Percentiles rank a stretch among this genome's conserved stretches.
Conservation (phyloP, 2,329 filamentous ascomycete species). For the Boeremia exigua region DNA sequence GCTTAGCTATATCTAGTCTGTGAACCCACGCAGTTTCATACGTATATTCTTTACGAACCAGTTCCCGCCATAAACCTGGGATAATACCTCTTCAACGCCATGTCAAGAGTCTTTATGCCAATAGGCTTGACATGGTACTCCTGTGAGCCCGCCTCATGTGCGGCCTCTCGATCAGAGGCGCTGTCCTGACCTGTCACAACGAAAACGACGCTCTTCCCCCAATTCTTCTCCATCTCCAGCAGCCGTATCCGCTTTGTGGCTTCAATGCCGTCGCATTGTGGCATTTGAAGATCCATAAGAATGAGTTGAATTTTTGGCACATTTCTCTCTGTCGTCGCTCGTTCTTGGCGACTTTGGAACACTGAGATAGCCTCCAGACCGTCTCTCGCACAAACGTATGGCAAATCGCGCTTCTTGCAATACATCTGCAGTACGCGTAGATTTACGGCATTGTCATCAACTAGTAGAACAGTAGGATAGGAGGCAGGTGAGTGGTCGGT, state of each 20-base stretch:
- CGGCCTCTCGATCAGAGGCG: not conserved
- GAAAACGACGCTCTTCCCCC: not conserved
- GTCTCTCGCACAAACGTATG: not conserved
- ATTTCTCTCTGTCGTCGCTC: not conserved
- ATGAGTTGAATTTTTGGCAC: not conserved
- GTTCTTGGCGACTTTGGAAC: not conserved
- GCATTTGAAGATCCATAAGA: conserved; percentile 3
- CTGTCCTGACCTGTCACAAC: conserved; percentile 1
- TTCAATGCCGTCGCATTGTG: not conserved
- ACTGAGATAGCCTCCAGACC: not conserved
- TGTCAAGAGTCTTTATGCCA: not conserved
- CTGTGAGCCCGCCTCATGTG: not conserved
- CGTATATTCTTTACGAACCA: not conserved
- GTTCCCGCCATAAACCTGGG: not conserved
- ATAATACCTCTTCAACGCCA: not conserved
- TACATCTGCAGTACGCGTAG: conserved; percentile 1
- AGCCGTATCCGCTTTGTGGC: not conserved
- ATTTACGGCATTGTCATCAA: not conserved
- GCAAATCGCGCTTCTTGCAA: not conserved
- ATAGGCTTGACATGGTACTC: conserved; percentile 2
- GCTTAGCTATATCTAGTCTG: no score
- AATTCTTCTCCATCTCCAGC: not conserved
- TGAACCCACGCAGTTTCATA: no score
- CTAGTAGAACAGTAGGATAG: not conserved
- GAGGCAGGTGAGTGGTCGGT: not conserved